Conservation (phyloP, 352 stramenopile species). For the Proteromonas lacertae region DNA sequence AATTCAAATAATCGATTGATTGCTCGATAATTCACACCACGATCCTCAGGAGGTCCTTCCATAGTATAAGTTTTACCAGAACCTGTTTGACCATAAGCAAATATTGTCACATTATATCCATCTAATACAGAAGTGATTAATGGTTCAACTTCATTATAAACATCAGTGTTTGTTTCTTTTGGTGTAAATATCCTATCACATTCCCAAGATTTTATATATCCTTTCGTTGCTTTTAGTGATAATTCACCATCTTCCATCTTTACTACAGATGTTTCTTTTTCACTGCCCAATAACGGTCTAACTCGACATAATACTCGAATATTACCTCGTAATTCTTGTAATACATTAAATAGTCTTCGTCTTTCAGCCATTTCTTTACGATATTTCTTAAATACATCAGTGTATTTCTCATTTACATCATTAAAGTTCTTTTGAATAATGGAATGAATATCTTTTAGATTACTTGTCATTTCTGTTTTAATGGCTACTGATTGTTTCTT, state of each 20-base stretch:
- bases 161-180: slow-evolving; percentile 41
- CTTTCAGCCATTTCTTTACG: neutral
- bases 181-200: slow-evolving; percentile 68
- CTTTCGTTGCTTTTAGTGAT: neutral
- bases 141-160: slow-evolving; percentile 76
- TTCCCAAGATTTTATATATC: neutral
- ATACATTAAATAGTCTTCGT: slow-evolving; percentile 7
- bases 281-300: too few relatives aligned
- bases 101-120: slow-evolving; percentile 71
- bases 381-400: neutral
- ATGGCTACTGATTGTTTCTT: too few relatives aligned
- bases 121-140: slow-evolving; percentile 76
- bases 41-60: slow-evolving; percentile 8
- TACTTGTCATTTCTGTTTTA: too few relatives aligned
- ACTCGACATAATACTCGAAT: too few relatives aligned
- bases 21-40: slow-evolving; percentile 12
- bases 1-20: slow-evolving; percentile 22
- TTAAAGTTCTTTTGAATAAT: too few relatives aligned
- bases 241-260: too few relatives aligned
- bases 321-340: slow-evolving; percentile 10
- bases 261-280: too few relatives aligned
- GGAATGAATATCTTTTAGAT: too few relatives aligned
- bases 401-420: too few relatives aligned
- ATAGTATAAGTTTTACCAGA: too few relatives aligned
- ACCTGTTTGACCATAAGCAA: too few relatives aligned